Conservation (phyloP, 441 rosid genomes). For the Biscutella laevigata region DNA sequence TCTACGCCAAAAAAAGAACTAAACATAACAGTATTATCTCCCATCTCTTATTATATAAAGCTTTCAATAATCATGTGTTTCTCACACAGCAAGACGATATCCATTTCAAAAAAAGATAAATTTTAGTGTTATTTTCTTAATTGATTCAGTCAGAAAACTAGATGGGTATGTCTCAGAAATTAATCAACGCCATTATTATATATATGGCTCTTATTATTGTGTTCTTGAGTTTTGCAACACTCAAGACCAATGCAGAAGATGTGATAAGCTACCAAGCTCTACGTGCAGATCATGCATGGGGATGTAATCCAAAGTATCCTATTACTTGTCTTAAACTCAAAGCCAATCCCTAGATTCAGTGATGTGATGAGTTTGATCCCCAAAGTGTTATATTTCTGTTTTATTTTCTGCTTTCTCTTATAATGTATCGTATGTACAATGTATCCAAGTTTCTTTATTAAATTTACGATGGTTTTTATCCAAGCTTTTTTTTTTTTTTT, state of each 20-base stretch:
- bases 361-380: slow-evolving; percentile 6
- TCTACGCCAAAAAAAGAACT: no score
- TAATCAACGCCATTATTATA: background rate
- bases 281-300: slow-evolving; percentile 2
- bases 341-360: slow-evolving; percentile 10
- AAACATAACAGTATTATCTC: no score
- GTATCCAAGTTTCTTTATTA: no score
- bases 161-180: slow-evolving; percentile 12
- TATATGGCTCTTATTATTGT: slow-evolving; percentile 7
- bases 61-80: no score
- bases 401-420: background rate
- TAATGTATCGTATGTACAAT: background rate
- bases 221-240: slow-evolving; percentile 17
- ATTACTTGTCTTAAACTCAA: background rate
- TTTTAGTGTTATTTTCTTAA: background rate
- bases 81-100: no score
- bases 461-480: no score
- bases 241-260: slow-evolving; percentile 19
- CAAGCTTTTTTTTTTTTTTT: no score
- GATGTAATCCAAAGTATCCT: slow-evolving; percentile 14
- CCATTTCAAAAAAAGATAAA: no score
- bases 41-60: no score
- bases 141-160: background rate
- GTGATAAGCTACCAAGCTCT: slow-evolving; percentile 12
- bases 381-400: background rate